Percentiles rank a stretch among this genome's conserved stretches.
phyloP scores from a whole-genome alignment of 2,329 filamentous ascomycete species.

The Bisporella sp. region DNA sequence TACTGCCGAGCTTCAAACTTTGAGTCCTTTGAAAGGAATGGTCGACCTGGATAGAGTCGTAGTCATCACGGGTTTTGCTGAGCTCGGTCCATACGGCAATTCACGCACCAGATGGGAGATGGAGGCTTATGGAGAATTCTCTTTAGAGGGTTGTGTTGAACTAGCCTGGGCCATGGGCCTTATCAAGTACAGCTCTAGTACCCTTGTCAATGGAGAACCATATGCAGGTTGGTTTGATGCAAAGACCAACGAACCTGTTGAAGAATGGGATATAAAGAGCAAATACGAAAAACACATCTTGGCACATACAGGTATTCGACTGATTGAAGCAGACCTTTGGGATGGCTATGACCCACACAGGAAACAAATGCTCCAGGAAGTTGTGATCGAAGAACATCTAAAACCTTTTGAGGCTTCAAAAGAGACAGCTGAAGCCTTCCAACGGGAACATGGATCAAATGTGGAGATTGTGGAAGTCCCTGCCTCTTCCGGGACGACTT shows the following conservation, averaged over 20 bases:
- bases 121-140: conserved; percentile 92
- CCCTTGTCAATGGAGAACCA: conserved; percentile 74
- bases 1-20: not conserved
- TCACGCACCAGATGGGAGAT: conserved; percentile 97
- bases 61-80: conserved; percentile 70
- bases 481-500: not conserved
- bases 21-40: conserved; percentile 4
- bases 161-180: conserved; percentile 67
- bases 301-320: conserved; percentile 88
- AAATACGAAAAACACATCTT: conserved; percentile 95
- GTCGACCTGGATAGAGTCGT: conserved; percentile 7
- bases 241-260: conserved; percentile 86
- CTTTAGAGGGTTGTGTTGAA: conserved; percentile 78
- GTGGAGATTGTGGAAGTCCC: conserved; percentile 69
- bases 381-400: conserved; percentile 90
- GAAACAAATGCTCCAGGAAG: conserved; percentile 94
- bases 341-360: conserved; percentile 92
- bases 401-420: conserved; percentile 93
- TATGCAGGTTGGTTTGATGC: conserved; percentile 94
- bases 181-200: conserved; percentile 88
- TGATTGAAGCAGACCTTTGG: conserved; percentile 93
- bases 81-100: conserved; percentile 94
- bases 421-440: conserved; percentile 92
- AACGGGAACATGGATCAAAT: conserved; percentile 55
- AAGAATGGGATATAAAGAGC: conserved; percentile 91